A percentile compares a stretch with the other conserved stretches of the same genome.
Conservation (phyloP, 2,329 filamentous ascomycete genomes). For the Nothopassalora personata region DNA sequence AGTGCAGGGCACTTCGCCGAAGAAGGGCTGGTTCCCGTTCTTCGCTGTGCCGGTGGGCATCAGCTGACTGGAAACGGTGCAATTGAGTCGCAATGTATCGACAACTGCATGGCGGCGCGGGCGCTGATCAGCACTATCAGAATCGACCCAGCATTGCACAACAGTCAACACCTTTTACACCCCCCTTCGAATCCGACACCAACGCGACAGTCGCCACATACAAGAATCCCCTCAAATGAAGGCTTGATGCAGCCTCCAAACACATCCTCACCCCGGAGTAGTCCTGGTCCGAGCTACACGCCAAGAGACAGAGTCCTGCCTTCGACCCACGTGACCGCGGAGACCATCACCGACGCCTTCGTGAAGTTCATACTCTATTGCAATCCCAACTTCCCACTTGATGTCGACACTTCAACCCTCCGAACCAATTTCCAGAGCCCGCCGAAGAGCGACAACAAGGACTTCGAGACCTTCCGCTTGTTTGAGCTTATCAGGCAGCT, state of each 20-base stretch:
- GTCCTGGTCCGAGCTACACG: slow-evolving; percentile 24
- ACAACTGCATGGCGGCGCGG: slow-evolving; percentile 19
- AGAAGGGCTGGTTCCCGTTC: background rate
- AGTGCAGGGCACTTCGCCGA: background rate
- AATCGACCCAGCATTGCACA: slow-evolving; percentile 21
- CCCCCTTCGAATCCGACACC: slow-evolving; percentile 2
- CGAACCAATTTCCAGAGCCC: slow-evolving; percentile 71
- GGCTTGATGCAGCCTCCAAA: slow-evolving; percentile 23
- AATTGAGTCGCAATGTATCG: slow-evolving; percentile 19
- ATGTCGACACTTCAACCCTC: slow-evolving; percentile 64
- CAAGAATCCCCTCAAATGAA: slow-evolving; percentile 15
- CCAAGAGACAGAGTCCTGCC: slow-evolving; percentile 56
- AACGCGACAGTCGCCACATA: slow-evolving; percentile 7
- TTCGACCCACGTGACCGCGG: slow-evolving; percentile 60
- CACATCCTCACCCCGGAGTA: slow-evolving; percentile 18
- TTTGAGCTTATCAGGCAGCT: slow-evolving; percentile 75
- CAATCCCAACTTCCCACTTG: slow-evolving; percentile 72
- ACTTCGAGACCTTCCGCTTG: slow-evolving; percentile 70
- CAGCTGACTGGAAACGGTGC: background rate
- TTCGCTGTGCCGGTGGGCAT: background rate
- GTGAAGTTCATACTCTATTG: slow-evolving; percentile 82
- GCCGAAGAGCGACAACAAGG: slow-evolving; percentile 82
- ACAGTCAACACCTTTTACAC: slow-evolving; percentile 20
- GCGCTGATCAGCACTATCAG: slow-evolving; percentile 23
- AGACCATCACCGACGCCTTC: slow-evolving; percentile 75